phyloP scores from a whole-genome alignment of 768 basidiomycete genomes.

The Lanmaoa pseudosensibilis region DNA sequence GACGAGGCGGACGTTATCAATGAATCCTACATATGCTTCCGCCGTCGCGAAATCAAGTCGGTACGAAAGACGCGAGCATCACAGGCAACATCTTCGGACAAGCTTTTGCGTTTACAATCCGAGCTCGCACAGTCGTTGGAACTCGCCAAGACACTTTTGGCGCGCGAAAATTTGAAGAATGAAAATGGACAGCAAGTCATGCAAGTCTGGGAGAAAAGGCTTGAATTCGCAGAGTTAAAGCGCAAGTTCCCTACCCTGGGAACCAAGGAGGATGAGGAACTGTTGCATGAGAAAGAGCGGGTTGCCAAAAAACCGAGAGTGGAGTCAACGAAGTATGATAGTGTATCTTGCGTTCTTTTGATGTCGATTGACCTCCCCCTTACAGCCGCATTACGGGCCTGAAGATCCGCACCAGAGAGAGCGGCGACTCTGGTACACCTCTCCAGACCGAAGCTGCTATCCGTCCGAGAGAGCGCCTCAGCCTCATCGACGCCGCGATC shows the following conservation, averaged over 20 bases:
- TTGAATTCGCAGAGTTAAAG: slow-evolving; percentile 76
- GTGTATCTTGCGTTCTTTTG: too few relatives aligned
- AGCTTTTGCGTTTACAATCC: slow-evolving; percentile 73
- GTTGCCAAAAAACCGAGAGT: slow-evolving; percentile 58
- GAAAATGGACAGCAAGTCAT: slow-evolving; percentile 57
- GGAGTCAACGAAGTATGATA: slow-evolving; percentile 19
- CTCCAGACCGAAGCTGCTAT: slow-evolving; percentile 49
- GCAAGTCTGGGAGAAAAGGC: slow-evolving; percentile 76
- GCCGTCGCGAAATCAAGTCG: slow-evolving; percentile 90
- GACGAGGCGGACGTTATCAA: slow-evolving; percentile 89
- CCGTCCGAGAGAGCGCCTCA: slow-evolving; percentile 65
- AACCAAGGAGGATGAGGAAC: slow-evolving; percentile 68
- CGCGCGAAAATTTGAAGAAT: slow-evolving; percentile 76
- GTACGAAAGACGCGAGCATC: slow-evolving; percentile 92
- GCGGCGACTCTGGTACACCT: slow-evolving; percentile 40
- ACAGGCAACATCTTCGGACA: slow-evolving; percentile 87
- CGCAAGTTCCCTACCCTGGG: slow-evolving; percentile 64
- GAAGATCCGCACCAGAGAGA: slow-evolving; percentile 53
- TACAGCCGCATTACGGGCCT: slow-evolving; percentile 48
- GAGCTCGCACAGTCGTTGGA: slow-evolving; percentile 76
- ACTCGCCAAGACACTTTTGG: slow-evolving; percentile 64
- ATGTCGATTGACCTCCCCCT: slow-evolving; percentile 1
- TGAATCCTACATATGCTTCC: slow-evolving; percentile 97
- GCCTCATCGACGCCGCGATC: slow-evolving; percentile 51
- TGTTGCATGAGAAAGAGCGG: slow-evolving; percentile 70